Percentiles rank a stretch among this genome's conserved stretches.
phyloP scores from a whole-genome alignment of 805 yeast species.

The Scheffersomyces amazonensis region DNA sequence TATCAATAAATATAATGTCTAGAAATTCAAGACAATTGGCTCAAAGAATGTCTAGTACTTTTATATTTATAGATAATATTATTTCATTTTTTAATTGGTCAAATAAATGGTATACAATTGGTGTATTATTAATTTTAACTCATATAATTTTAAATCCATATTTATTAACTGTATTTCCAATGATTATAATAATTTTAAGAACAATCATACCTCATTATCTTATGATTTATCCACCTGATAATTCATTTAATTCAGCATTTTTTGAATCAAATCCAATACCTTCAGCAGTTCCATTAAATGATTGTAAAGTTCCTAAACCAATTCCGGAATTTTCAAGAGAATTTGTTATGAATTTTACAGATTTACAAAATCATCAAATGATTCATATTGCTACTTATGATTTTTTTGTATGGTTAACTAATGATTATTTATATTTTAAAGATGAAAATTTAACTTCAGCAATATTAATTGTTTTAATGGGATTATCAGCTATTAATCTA shows the following conservation, averaged over 20 bases:
- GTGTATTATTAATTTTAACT: constrained; percentile 48
- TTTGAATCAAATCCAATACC: constrained; percentile 29
- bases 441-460: constrained; percentile 59
- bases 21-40: constrained; percentile 62
- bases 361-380: constrained; percentile 77
- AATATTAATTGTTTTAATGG: constrained; percentile 41
- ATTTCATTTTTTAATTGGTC: constrained; percentile 62
- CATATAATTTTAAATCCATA: constrained; percentile 61
- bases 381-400: constrained; percentile 65
- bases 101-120: constrained; percentile 59
- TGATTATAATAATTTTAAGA: constrained; percentile 49
- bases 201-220: constrained; percentile 69
- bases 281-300: constrained; percentile 48
- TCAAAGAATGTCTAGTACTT: constrained; percentile 60
- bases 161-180: constrained; percentile 51
- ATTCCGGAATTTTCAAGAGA: constrained; percentile 78
- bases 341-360: constrained; percentile 74
- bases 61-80: constrained; percentile 56
- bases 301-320: constrained; percentile 58
- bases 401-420: constrained; percentile 43
- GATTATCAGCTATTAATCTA: constrained; percentile 15
- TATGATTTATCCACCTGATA: constrained; percentile 62
- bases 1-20: constrained; percentile 69
- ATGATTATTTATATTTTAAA: constrained; percentile 59
- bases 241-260: constrained; percentile 15